Evolutionary conservation across 2,329 filamentous ascomycete species (phyloP).

Genomic region (Claviceps pazoutovae): DNA sequence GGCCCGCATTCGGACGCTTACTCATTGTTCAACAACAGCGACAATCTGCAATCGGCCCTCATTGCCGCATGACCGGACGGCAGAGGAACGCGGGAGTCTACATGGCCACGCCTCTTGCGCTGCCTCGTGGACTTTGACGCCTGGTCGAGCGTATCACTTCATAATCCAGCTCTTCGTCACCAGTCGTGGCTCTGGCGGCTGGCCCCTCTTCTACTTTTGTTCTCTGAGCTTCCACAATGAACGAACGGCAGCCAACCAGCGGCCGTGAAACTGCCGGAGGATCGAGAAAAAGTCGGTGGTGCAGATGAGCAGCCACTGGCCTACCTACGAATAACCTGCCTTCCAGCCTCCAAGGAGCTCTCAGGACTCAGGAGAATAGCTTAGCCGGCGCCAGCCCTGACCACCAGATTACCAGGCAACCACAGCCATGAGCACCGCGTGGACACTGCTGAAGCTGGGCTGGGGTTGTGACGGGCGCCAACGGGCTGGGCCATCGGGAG

Average conservation of each 20-base stretch:
- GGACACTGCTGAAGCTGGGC: not conserved
- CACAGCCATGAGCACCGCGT: not conserved
- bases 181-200: too few species aligned
- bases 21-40: not conserved
- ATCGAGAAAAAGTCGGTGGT: not conserved
- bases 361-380: not conserved
- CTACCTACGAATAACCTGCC: not conserved
- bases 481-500: constrained; percentile 4
- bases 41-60: too few species aligned
- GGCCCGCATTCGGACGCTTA: not conserved
- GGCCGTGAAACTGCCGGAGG: not conserved
- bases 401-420: not conserved
- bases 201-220: not conserved
- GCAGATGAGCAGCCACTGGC: not conserved
- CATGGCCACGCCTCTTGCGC: too few species aligned
- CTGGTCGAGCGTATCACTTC: too few species aligned
- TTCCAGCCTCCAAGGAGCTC: too few species aligned
- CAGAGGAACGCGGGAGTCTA: not conserved
- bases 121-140: too few species aligned
- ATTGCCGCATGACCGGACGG: too few species aligned
- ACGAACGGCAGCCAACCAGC: not conserved
- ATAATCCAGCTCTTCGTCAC: too few species aligned
- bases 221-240: not conserved
- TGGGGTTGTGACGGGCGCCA: not conserved
- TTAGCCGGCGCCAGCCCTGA: not conserved